Base-by-base conservation (phyloP, 768 basidiomycete genomes). In the Tylopilus subfusipes region DNA sequence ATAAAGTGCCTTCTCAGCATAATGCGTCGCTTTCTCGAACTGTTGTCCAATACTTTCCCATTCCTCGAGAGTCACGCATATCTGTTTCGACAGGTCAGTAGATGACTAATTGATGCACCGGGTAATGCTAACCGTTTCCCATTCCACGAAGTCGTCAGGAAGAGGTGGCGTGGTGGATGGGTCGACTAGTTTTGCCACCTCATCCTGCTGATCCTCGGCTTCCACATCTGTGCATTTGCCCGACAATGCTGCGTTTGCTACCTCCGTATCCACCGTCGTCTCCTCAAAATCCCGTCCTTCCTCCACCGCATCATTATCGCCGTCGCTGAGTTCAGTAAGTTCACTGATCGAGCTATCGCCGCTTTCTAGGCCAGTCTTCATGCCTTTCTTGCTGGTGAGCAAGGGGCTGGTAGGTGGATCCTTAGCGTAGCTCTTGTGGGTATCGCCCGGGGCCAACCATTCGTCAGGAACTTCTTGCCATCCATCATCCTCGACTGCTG, bases 381-480 rank as follows among this genome's bases (percentile, higher is more conserved):
- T 38, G 42, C 22, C 55, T 57, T 50, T 45, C 50, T 58, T 58
- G 48, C 43, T 31, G 34, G 34, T 55, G 27, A 18, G 45, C 38
- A 58, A 54, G 55, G 50, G 53, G 30, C 40, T 24, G 18, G 54
- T 29, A 34, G 54, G 19, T 31, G 44, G 10, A 40, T 51, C 55
- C 49, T 55, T 71, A 54, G 9, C 54, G 50, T 30, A 38, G 49
- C 16, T 39, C 45, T 61, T 60, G 48, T 48, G 57, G 54, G 59
- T 58, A 48, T 64, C 64, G 42, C 50, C 61, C 52, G 9, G 34
- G 39, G 42, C 58, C 51, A 76, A 63, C 90, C 89, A 92, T 63
- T 89, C 89, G 10, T 84, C 79, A 0, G 90, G 91, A 24, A 93
- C 79, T 52, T 81, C 76, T 69, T 93, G 88, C 91, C 90, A 93